A percentile compares a stretch with the other conserved stretches of the same genome.
Conservation (phyloP, 2,329 filamentous ascomycete species). For the Venturia oleaginea region DNA sequence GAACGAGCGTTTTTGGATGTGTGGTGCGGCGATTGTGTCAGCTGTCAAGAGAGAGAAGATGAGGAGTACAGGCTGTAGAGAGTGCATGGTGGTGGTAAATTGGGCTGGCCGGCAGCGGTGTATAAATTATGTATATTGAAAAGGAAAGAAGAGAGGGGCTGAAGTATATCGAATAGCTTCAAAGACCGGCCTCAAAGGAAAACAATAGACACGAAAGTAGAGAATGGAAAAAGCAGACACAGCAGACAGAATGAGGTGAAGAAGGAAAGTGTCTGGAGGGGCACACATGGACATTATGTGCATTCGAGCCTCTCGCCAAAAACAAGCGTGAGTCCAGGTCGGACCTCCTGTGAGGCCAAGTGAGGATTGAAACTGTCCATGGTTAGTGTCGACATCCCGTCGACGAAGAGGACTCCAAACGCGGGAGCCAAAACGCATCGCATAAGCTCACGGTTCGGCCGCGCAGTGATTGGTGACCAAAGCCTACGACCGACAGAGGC, state of each 20-base stretch:
- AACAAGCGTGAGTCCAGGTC: not conserved
- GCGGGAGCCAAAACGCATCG: not conserved
- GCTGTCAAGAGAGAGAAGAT: constrained; percentile 41
- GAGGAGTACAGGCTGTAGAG: constrained; percentile 28
- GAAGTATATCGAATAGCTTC: constrained; percentile 12
- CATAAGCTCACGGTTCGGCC: not conserved
- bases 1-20: constrained; percentile 48
- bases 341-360: constrained; percentile 5
- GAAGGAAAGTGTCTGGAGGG: not conserved
- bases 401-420: not conserved
- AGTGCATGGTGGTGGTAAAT: constrained; percentile 25
- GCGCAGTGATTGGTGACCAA: not conserved
- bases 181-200: constrained; percentile 12
- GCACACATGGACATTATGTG: not conserved
- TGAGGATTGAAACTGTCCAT: not conserved
- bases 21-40: constrained; percentile 38
- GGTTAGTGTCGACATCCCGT: not conserved
- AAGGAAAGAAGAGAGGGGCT: constrained; percentile 5
- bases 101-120: constrained; percentile 15
- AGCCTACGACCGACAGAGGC: not conserved
- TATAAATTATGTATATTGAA: constrained; percentile 4
- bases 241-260: not conserved
- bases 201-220: not conserved
- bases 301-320: not conserved
- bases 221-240: not conserved